Evolutionary conservation across 2,329 filamentous ascomycete genomes (phyloP).

Genomic region (Arthroderma sp.): DNA sequence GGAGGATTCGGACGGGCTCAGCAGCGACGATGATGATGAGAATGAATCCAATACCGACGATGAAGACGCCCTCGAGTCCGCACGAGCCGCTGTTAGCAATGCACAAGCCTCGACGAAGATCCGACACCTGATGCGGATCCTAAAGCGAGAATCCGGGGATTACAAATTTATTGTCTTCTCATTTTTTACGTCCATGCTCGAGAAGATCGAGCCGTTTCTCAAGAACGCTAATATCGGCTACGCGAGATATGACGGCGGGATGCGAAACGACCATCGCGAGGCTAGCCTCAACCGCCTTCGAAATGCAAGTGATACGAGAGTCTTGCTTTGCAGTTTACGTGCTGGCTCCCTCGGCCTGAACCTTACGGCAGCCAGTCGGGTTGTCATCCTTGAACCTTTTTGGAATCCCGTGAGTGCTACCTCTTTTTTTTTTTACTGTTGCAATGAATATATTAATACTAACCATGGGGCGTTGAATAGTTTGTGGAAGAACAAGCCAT

Average conservation of each 20-base stretch:
- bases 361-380: slow-evolving; percentile 80
- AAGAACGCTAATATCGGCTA: slow-evolving; percentile 59
- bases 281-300: slow-evolving; percentile 67
- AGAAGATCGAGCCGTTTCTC: slow-evolving; percentile 88
- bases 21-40: slow-evolving; percentile 27
- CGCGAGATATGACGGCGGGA: slow-evolving; percentile 85
- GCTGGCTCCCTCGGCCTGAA: slow-evolving; percentile 90
- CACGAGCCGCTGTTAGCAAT: slow-evolving; percentile 22
- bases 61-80: slow-evolving; percentile 30
- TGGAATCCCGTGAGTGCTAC: slow-evolving; percentile 69
- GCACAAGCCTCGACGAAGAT: slow-evolving; percentile 68
- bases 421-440: background rate
- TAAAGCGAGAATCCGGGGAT: slow-evolving; percentile 61
- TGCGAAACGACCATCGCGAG: slow-evolving; percentile 88
- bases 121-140: slow-evolving; percentile 65
- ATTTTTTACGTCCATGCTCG: slow-evolving; percentile 95
- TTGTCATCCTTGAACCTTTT: slow-evolving; percentile 92
- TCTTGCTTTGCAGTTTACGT: slow-evolving; percentile 85
- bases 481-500: slow-evolving; percentile 99
- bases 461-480: slow-evolving; percentile 26
- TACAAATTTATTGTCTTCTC: slow-evolving; percentile 99
- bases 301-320: slow-evolving; percentile 58
- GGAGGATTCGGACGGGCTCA: slow-evolving; percentile 15
- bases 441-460: slow-evolving; percentile 7
- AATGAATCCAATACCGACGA: slow-evolving; percentile 11